Evolutionary conservation across 2,329 filamentous ascomycete species (phyloP).

Genomic region (Penicillium sp.): DNA sequence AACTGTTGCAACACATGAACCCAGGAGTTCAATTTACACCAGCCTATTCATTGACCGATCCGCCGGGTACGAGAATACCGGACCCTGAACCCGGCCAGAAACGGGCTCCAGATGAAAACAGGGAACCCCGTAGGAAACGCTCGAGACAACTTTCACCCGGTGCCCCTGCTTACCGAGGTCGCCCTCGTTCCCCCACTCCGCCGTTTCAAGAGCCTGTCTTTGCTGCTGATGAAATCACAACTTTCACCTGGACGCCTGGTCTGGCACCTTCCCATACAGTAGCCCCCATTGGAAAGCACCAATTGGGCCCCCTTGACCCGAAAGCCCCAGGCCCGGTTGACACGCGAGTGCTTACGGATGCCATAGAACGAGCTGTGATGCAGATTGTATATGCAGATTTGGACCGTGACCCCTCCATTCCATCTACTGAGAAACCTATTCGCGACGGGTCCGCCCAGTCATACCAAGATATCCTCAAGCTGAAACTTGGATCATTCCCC

Average conservation of each 20-base stretch:
- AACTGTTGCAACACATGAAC: background rate
- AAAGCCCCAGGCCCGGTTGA: background rate
- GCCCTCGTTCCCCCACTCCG: background rate
- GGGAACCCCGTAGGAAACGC: background rate
- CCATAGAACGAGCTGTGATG: constrained; percentile 26
- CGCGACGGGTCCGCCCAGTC: constrained; percentile 12
- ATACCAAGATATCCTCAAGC: constrained; percentile 14
- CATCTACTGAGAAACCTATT: constrained; percentile 5
- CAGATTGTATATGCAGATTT: constrained; percentile 27
- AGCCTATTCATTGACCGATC: background rate
- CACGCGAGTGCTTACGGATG: constrained; percentile 11
- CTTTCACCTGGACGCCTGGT: constrained; percentile 1
- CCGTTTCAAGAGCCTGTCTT: background rate
- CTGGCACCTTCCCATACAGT: background rate
- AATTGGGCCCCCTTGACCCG: background rate
- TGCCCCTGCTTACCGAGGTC: background rate
- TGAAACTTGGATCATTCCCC: constrained; percentile 15
- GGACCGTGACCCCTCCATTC: constrained; percentile 27
- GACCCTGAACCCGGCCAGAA: background rate
- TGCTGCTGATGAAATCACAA: background rate
- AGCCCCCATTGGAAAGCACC: background rate
- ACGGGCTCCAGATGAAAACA: background rate
- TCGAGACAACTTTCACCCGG: background rate
- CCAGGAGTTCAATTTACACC: background rate
- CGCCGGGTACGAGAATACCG: background rate